A percentile compares a stretch with the other conserved stretches of the same genome.
Evolutionary conservation across 2,329 filamentous ascomycete species (phyloP).

Genomic region (Ascochyta koolunga): DNA sequence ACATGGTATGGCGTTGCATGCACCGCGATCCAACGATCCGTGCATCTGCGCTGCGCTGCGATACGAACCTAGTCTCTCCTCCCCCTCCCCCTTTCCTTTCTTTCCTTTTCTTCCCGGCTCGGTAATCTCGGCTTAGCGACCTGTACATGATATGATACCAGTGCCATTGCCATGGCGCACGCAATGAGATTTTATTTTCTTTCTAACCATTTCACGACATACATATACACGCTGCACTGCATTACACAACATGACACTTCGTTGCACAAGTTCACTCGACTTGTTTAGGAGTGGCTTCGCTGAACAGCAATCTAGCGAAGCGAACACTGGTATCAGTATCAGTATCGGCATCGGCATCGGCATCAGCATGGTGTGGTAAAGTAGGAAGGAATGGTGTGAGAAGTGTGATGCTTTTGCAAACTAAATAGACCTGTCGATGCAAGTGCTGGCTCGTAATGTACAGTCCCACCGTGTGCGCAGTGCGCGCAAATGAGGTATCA

Average conservation of each 20-base stretch:
- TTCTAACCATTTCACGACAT: too few relatives aligned
- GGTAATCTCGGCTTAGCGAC: constrained; percentile 1
- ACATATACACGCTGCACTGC: too few relatives aligned
- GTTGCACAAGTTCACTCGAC: too few relatives aligned
- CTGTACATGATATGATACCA: constrained; percentile 19
- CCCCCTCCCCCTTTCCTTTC: too few relatives aligned
- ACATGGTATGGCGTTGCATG: too few relatives aligned
- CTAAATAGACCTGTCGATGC: constrained; percentile 1
- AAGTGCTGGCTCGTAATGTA: constrained; percentile 15
- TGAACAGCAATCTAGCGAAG: too few relatives aligned
- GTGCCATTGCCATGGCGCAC: constrained; percentile 3
- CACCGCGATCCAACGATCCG: too few relatives aligned
- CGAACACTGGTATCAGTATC: too few relatives aligned
- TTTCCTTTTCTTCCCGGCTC: neutral
- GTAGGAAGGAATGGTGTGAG: neutral
- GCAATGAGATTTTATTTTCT: neutral
- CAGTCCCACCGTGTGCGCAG: constrained; percentile 19
- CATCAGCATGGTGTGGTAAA: neutral
- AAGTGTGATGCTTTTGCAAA: constrained; percentile 1
- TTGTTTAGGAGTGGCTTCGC: too few relatives aligned
- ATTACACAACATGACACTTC: too few relatives aligned
- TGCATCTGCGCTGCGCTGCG: neutral
- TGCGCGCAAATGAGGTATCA: constrained; percentile 22
- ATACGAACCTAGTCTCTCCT: too few relatives aligned
- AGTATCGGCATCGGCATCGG: too few relatives aligned